A percentile compares a stretch with the other conserved stretches of the same genome.
These are phyloP conservation scores for Eragrostis nindensis DNA, from an alignment of 176 grass and related monocot species.

Conservation along the genomic window DNA sequence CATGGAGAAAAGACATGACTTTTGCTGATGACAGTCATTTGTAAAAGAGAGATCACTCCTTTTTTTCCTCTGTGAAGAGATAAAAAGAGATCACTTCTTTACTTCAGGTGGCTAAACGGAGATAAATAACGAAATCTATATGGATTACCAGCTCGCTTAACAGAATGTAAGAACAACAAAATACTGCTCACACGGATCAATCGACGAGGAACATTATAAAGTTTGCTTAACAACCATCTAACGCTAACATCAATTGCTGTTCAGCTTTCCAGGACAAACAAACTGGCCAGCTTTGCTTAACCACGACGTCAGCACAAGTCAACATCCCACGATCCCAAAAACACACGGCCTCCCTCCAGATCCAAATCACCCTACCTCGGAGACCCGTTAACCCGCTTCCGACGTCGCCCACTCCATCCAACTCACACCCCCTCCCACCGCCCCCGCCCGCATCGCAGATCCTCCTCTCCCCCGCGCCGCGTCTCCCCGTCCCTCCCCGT, in stretches of 20 bases:
- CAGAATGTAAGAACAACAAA: too few relatives aligned
- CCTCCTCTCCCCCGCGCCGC: conserved; percentile 22
- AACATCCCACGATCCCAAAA: conserved; percentile 41
- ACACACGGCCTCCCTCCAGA: conserved; percentile 31
- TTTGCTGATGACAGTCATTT: too few relatives aligned
- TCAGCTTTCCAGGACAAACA: neutral
- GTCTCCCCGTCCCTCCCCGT: neutral
- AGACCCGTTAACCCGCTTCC: conserved; percentile 32
- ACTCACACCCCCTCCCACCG: neutral
- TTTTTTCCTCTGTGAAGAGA: too few relatives aligned
- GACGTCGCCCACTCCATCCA: neutral
- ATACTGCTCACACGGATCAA: too few relatives aligned
- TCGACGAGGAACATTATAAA: neutral
- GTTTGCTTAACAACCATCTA: neutral
- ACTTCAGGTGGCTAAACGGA: too few relatives aligned
- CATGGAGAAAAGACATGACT: too few relatives aligned
- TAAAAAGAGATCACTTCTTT: too few relatives aligned
- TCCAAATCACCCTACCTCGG: conserved; percentile 37
- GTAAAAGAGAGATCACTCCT: too few relatives aligned
- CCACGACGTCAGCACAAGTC: conserved; percentile 18
- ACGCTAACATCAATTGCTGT: neutral
- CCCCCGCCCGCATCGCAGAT: conserved; percentile 30
- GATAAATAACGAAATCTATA: too few relatives aligned
- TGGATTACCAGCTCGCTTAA: too few relatives aligned
- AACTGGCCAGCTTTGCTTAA: conserved; percentile 14